Base-by-base conservation (phyloP, 805 yeast species). In the Ogataea corticis region DNA sequence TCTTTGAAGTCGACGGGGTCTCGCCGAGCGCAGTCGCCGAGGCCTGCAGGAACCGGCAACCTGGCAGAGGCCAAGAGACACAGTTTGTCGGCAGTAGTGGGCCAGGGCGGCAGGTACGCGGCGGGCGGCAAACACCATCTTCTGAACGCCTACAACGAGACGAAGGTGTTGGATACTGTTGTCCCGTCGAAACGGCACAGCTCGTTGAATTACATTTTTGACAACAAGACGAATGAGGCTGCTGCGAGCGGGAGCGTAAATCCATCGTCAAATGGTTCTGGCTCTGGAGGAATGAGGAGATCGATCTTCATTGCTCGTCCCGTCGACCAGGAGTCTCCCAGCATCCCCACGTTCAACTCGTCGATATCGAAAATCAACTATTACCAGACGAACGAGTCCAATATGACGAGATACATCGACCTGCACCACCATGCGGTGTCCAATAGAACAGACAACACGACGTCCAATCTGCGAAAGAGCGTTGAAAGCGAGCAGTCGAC, bases 61-160 rank as follows among this genome's bases (percentile, higher is more conserved):
- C 25, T 42, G 19, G 42, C 48, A 9, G 55, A 52, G 13, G 14
- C 49, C 33, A 59, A 59, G 41, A 45, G 62, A 23, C 59, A 54
- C 31, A 58, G 60, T 41, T 41, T 54, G 14, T 52, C 61, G 2
- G 42, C 55, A 17, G 49, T 45, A 14, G 42, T 42, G 4, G 44
- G 42, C 4, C 48, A 46, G 6, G 42, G 38, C 13, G 30, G 23
- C 3, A 44, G 16, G 2, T 12, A 25, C 3, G 40, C 39, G 7
- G 40, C 39, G 7, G 47, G 42, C 5, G 33, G 34, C 31, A 52
- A 43, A 29, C 34, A 53, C 33, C 53, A 51, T 39, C 37, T 54
- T 35, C 16, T 61, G 18, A 57, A 58, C 17, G 52, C 64, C 7
- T 63, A 63, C 44, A 55, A 61, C 40, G 68, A 64, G 15, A 41